Base-by-base conservation (phyloP, 768 basidiomycete genomes). In the Lanmaoa rubissima region DNA sequence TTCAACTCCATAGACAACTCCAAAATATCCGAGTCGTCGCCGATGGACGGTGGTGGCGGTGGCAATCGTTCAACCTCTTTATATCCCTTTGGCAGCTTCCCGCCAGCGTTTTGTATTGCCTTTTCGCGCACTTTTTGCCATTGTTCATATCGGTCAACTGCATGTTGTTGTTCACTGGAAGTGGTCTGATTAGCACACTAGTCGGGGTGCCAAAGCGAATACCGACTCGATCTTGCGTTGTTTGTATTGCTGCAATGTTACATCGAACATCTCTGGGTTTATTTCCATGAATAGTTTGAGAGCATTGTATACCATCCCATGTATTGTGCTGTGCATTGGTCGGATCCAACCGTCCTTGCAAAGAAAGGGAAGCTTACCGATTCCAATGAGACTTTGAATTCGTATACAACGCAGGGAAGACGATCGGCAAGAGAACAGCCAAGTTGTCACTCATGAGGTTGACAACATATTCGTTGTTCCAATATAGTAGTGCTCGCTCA, bases 401-500 rank as follows among this genome's bases (percentile, higher is more conserved):
- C 41, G 87, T 88, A 72, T 96, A 98, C 60, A 99, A 74, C 8
- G 95, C 90, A 31, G 96, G 94, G 78, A 98, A 99, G 49, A 99
- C 94, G 67, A 99, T 92, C 8, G 97, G 97, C 32, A 99, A 80
- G 57, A 99, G 85, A 59, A 87, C 74, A 24, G 84, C 73, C 61
- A 98, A 81, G 70, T 98, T 98, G 67, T 98, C 94, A 72, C 93
- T 92, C 93, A 99, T 98, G 51, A 99, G 83, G 73, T 97, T 99
- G 65, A 99, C 92, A 62, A 98, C 95, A 75, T 98, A 99, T 76
- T 98, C 97, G 76, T 98, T 98, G 77, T 98, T 98, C 97, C 97
- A 99, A 73, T 97, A 98, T 64, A 97, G 82, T 57, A 99, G 74
- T 4, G 96, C 96, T 42, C 97, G 85, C 73, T 99, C 97, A 7